Evolutionary conservation across 768 basidiomycete genomes (phyloP).

Genomic region (Russula lepida): DNA sequence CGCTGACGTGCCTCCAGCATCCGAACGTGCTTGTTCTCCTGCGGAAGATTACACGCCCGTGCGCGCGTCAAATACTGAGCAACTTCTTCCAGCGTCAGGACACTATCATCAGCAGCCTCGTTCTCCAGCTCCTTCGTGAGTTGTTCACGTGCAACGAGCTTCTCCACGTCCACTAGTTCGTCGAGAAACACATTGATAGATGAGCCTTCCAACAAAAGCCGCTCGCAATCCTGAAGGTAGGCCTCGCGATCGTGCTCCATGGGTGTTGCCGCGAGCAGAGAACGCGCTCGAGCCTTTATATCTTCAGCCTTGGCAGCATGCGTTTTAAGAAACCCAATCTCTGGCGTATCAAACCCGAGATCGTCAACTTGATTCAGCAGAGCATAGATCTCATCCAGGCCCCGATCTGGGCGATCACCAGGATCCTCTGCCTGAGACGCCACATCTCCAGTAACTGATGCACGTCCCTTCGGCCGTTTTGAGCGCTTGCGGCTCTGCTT

Average conservation of each 20-base stretch:
- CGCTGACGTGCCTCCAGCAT: constrained; percentile 55
- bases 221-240: constrained; percentile 63
- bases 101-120: constrained; percentile 52
- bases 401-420: constrained; percentile 61
- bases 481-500: constrained; percentile 74
- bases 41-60: constrained; percentile 51
- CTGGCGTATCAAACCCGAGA: constrained; percentile 79
- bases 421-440: constrained; percentile 44
- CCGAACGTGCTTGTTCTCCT: constrained; percentile 57
- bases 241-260: constrained; percentile 41
- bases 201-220: constrained; percentile 57
- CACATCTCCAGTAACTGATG: constrained; percentile 29
- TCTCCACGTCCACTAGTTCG: constrained; percentile 68
- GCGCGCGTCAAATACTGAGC: constrained; percentile 65
- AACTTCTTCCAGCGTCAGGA: constrained; percentile 69
- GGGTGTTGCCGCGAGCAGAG: constrained; percentile 39
- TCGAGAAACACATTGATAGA: constrained; percentile 80
- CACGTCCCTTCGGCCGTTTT: constrained; percentile 47
- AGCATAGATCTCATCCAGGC: constrained; percentile 59
- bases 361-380: constrained; percentile 64
- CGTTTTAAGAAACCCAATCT: constrained; percentile 49
- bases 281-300: constrained; percentile 45
- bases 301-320: constrained; percentile 60
- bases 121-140: constrained; percentile 69
- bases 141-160: constrained; percentile 71